Evolutionary conservation across 345 rosid species (phyloP), one percentile per base, ranked within the genome.

Genomic region (Populus nigra): DNA sequence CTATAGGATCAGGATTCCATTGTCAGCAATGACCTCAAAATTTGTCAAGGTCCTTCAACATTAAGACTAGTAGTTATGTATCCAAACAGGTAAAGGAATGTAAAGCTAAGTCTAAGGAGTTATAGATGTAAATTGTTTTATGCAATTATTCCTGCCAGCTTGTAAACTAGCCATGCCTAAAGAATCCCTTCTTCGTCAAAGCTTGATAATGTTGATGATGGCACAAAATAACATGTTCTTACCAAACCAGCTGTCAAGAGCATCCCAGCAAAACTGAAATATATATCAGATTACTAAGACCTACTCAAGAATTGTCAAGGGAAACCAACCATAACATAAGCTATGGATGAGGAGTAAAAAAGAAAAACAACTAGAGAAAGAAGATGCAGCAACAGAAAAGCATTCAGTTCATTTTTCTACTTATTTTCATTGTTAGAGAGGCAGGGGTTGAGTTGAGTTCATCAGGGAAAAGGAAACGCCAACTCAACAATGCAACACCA

Each of bases 341-440:
- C 29, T 35, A 13, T 23, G 27, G 73, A 69, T 43, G 61, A 67
- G 39, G 45, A 63, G n/a, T 43, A 74, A 39, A 18, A 50, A 31
- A 5, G 33, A 35, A 31, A 65, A 33, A 65, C 4, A 62, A 27
- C 57, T 43, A 18, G 18, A 16, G 22, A 16, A 45, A 29, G 61
- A 74, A 43, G 71, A 45, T 62, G 62, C 62, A 65, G 77, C 29
- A 6, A 45, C 25, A 39, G 29, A 74, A 59, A 73, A 74, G 61
- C 7, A 47, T 0, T 22, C 12, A 31, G 62, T 47, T 41, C 8
- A 43, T 5, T 11, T 57, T 7, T 53, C 67, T 47, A 29, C 20
- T 47, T 67, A 10, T 22, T 35, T 67, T 16, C 22, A 13, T 31
- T 20, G 10, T 29, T 65, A 27, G 2, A 45, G 7, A 7, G 22